These are phyloP conservation scores for Hsuehochloa calcarea DNA, from an alignment of 176 grass and related monocot genomes.

Conservation along the genomic window DNA sequence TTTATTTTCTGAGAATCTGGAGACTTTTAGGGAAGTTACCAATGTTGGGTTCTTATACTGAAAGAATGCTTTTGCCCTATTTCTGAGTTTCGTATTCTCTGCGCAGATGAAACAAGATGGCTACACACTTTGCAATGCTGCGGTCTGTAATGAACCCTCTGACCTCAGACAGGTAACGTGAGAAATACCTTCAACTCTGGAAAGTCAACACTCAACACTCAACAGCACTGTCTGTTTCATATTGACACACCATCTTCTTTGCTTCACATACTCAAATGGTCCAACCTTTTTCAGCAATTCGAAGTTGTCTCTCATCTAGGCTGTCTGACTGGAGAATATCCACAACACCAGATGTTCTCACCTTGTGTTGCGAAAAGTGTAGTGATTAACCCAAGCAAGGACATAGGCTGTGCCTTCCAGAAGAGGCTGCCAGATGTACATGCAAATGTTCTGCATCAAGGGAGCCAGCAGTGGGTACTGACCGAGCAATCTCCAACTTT, in stretches of 20 bases:
- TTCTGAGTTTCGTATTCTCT: not conserved
- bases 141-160: conserved; percentile 14
- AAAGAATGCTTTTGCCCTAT: not conserved
- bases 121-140: conserved; percentile 33
- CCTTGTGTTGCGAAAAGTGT: conserved; percentile 10
- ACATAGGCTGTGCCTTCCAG: not conserved
- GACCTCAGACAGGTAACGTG: conserved; percentile 6
- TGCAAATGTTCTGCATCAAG: not conserved
- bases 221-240: not conserved
- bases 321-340: conserved; percentile 24
- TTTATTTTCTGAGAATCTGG: not conserved
- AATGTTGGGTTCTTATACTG: not conserved
- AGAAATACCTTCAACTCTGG: not conserved
- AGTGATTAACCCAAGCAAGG: not conserved
- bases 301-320: not conserved
- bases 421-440: conserved; percentile 9
- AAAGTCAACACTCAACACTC: no score
- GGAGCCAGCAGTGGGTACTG: not conserved
- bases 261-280: not conserved
- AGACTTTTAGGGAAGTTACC: not conserved
- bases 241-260: not conserved
- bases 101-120: conserved; percentile 62
- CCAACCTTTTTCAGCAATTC: conserved; percentile 19
- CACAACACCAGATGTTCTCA: not conserved
- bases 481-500: not conserved